Evolutionary conservation across 2,329 filamentous ascomycete genomes (phyloP), one percentile per base, ranked within the genome.

Genomic region (Hypocreales sp.): DNA sequence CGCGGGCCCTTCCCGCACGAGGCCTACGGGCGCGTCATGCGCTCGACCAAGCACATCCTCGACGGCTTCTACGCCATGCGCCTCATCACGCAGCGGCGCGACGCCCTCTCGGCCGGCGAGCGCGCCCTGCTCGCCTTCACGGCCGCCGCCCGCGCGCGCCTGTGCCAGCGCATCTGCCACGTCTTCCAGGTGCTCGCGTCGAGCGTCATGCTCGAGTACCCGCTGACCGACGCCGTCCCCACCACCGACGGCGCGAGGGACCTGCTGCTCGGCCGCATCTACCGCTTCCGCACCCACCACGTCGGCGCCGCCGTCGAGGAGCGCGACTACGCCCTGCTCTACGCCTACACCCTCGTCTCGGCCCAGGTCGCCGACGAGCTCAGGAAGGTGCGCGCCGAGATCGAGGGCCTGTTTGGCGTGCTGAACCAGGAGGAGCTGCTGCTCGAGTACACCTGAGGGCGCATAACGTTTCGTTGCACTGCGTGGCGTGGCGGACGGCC

Each of bases 51-150:
- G 35, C 74, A 79, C 28, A 81, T 94, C 53, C 71, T 95, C 5
- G 86, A 94, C 51, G 78, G 82, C 20, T 94, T 98, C 50, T 86
- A 95, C 45, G 83, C 86, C 27, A 93, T 98, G 82, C 92, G 87
- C 36, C 71, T 94, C 8, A 76, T 94, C 35, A 84, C 92, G 20
- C 67, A 79, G 44, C 87, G 86, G 43, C 80, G 87, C 32, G 60
- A 76, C 8, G 67, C 68, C 20, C 68, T 82, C 1, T 83, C 75
- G 3, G 69, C 77, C 15, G 86, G 87, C 4, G 87, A 95, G 54
- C 72, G 77, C 30, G 75, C 78, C 7, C 66, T 95, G 20, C 58
- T 98, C 20, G 65, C 70, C 35, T 84, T 80, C 47, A 95, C 90
- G 2, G 65, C 71, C 5, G 60, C 70, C 7, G 87, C 98, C 52